A percentile compares a stretch with the other conserved stretches of the same genome.
Evolutionary conservation across 495 filamentous ascomycete genomes (phyloP).

Genomic region (Xylaria grammica): DNA sequence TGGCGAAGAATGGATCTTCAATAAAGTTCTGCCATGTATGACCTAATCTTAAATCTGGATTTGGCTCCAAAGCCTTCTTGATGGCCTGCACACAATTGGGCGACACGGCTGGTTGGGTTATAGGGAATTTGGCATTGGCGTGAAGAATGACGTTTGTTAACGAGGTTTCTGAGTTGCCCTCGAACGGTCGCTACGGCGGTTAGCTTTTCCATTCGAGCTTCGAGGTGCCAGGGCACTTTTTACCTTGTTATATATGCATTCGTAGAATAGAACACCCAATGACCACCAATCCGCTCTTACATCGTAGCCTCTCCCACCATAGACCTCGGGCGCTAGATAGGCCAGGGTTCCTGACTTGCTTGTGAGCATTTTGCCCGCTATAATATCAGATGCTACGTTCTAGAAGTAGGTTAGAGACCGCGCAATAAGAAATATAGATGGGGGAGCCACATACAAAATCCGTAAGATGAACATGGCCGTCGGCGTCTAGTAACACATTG

Average conservation of each 20-base stretch:
- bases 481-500: slow-evolving; percentile 90
- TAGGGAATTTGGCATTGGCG: slow-evolving; percentile 82
- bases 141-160: slow-evolving; percentile 82
- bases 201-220: slow-evolving; percentile 22
- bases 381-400: slow-evolving; percentile 96
- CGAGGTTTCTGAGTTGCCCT: slow-evolving; percentile 80
- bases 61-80: slow-evolving; percentile 76
- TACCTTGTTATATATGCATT: slow-evolving; percentile 99
- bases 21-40: slow-evolving; percentile 81
- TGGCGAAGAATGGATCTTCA: slow-evolving; percentile 85
- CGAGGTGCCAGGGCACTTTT: slow-evolving; percentile 26
- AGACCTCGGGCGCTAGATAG: slow-evolving; percentile 96
- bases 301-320: slow-evolving; percentile 83
- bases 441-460: slow-evolving; percentile 77
- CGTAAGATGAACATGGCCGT: slow-evolving; percentile 96
- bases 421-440: neutral
- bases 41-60: slow-evolving; percentile 81
- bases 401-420: slow-evolving; percentile 41
- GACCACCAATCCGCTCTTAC: slow-evolving; percentile 98
- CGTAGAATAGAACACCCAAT: slow-evolving; percentile 93
- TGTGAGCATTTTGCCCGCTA: slow-evolving; percentile 78
- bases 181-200: slow-evolving; percentile 75
- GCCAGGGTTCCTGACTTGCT: slow-evolving; percentile 97
- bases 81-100: slow-evolving; percentile 86
- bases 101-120: slow-evolving; percentile 88